These are phyloP conservation scores for Ceratobasidium sp. DNA, from an alignment of 1,284 basidiomycete species.

Conservation along the genomic window DNA sequence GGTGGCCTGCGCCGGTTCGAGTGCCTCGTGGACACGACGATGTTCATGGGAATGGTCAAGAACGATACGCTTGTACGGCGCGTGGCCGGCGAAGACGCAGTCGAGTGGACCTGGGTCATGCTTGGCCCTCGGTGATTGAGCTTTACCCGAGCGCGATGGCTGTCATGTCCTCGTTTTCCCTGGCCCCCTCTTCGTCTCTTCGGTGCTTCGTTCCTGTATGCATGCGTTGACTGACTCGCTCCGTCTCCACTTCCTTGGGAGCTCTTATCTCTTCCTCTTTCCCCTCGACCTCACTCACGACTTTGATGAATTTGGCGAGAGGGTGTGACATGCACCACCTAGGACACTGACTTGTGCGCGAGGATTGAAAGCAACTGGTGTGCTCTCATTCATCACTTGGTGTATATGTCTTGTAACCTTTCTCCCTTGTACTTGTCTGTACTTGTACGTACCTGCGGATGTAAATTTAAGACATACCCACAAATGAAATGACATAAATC, in stretches of 20 bases:
- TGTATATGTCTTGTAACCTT: slow-evolving; percentile 32
- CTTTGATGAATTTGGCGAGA: slow-evolving; percentile 16
- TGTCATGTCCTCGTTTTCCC: not conserved
- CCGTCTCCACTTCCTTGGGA: slow-evolving; percentile 5
- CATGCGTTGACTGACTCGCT: slow-evolving; percentile 29
- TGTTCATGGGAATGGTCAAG: slow-evolving; percentile 44
- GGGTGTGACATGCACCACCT: slow-evolving; percentile 13
- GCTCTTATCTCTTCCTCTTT: not conserved
- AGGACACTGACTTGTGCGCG: slow-evolving; percentile 41
- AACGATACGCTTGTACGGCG: slow-evolving; percentile 38
- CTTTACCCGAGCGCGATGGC: not conserved
- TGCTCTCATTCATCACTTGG: slow-evolving; percentile 57
- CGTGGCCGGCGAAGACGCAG: slow-evolving; percentile 43
- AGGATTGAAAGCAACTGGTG: slow-evolving; percentile 50
- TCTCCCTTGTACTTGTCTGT: slow-evolving; percentile 23
- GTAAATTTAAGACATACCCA: slow-evolving; percentile 1
- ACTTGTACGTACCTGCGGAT: slow-evolving; percentile 31
- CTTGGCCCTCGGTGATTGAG: slow-evolving; percentile 39
- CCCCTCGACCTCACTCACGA: slow-evolving; percentile 2
- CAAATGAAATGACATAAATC: slow-evolving; percentile 36
- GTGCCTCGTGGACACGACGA: slow-evolving; percentile 43
- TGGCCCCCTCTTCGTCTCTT: slow-evolving; percentile 7
- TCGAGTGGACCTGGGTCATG: slow-evolving; percentile 46
- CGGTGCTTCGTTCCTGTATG: slow-evolving; percentile 30
- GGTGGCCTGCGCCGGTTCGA: slow-evolving; percentile 43